Base-by-base conservation (phyloP, 2,329 filamentous ascomycete genomes). In the Alternaria sp. region DNA sequence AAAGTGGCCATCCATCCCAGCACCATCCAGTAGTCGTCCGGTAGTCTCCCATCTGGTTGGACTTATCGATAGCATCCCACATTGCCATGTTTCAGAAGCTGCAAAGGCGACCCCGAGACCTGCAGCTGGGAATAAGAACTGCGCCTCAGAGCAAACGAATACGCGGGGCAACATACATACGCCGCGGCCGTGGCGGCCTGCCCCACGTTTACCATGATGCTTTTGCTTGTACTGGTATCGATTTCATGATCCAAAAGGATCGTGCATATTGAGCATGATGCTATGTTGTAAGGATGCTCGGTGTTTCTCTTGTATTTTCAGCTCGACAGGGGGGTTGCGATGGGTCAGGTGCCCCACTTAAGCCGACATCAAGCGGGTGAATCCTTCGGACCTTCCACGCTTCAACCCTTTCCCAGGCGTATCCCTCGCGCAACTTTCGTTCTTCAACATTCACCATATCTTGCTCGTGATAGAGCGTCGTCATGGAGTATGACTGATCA, bases 21-120 rank as follows among this genome's bases (percentile, higher is more conserved):
- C 62, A 38, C 63, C 63, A 54, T 44, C 73, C 71, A 72, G 68
- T 72, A 64, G 63, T 51, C 62, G 66, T 62, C 36, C 36, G n/a
- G 8, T 39, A 20, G 36, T 39, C 36, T 39, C 65, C 69, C 66
- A 70, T 69, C 66, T 47, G 62, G 57, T 57, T 54, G 62, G 67
- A 68, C 63, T 61, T 75, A 75, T 75, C 71, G 70, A 76, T 77
- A 74, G 69, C 66, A 61, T 57, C 59, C 69, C 70, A 66, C 66
- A 64, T 62, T 62, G 55, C 65, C 56, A 54, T 72, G 75, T 77
- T 77, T 77, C 72, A 72, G 67, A 68, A 63, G 61, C 59, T 73
- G 69, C 74, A 72, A 53, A 63, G 65, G 59, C 57, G 66, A 64
- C 62, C 52, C 70, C 70, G 64, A 69, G 34, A 57, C 64, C 67